Conservation (phyloP, 202 grass and related monocot genomes). For the Schoenoplectus triqueter region DNA sequence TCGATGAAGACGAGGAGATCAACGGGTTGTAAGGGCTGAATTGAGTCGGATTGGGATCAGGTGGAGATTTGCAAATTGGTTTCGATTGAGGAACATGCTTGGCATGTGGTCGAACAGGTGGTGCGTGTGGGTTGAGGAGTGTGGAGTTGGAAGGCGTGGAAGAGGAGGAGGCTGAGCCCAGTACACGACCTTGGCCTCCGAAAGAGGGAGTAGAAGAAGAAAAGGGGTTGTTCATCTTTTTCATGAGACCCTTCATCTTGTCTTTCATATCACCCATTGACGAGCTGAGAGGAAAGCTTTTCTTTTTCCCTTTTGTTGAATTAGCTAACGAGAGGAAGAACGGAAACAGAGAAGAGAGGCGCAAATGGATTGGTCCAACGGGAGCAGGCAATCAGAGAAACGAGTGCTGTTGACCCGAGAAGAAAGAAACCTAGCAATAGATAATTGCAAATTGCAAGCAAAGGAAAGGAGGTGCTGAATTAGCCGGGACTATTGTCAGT, state of each 20-base stretch:
- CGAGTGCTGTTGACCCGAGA: neutral
- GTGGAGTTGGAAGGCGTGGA: slow-evolving; percentile 47
- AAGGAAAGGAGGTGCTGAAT: neutral
- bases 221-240: slow-evolving; percentile 85
- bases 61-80: neutral
- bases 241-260: slow-evolving; percentile 94
- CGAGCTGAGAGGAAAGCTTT: neutral
- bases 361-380: neutral
- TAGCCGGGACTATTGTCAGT: slow-evolving; percentile 7
- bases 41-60: slow-evolving; percentile 37
- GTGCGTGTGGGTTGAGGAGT: slow-evolving; percentile 22
- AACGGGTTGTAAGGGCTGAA: slow-evolving; percentile 58
- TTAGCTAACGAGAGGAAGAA: neutral
- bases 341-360: neutral
- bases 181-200: slow-evolving; percentile 74
- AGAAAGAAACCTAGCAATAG: neutral
- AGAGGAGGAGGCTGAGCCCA: slow-evolving; percentile 57
- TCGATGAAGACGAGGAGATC: slow-evolving; percentile 50
- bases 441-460: neutral
- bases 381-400: neutral
- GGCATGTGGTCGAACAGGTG: slow-evolving; percentile 41
- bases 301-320: neutral
- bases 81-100: slow-evolving; percentile 31
- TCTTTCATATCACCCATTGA: slow-evolving; percentile 68
- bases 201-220: slow-evolving; percentile 55